Percentiles rank a stretch among this genome's conserved stretches.
Conservation (phyloP, 345 rosid species). For the Citrus medica region DNA sequence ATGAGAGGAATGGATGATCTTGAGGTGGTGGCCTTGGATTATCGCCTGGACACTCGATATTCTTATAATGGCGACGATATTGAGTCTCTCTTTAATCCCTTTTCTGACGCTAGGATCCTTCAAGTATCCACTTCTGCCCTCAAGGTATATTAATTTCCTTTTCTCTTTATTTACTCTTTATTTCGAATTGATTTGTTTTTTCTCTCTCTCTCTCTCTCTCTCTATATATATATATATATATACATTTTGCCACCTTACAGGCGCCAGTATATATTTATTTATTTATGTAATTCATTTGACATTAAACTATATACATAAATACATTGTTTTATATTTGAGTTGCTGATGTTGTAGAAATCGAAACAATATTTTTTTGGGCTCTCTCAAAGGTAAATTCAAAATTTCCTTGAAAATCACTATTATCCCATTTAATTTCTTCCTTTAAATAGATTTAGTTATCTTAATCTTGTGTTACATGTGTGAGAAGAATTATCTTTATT, state of each 20-base stretch:
- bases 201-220: too few relatives aligned
- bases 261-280: too few relatives aligned
- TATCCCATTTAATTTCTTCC: not conserved
- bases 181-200: too few relatives aligned
- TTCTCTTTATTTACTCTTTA: not conserved
- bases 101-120: not conserved
- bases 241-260: too few relatives aligned
- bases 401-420: not conserved
- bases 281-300: too few relatives aligned
- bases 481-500: not conserved
- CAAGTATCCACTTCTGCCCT: not conserved
- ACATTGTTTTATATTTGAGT: too few relatives aligned
- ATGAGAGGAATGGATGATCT: not conserved
- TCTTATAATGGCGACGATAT: not conserved
- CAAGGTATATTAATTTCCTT: not conserved
- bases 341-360: too few relatives aligned
- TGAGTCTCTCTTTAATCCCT: not conserved
- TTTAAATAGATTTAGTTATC: not conserved
- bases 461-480: too few relatives aligned
- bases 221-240: too few relatives aligned
- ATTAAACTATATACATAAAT: too few relatives aligned
- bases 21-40: not conserved
- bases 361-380: not conserved
- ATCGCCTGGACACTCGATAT: not conserved
- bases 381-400: not conserved